These are phyloP conservation scores for Ophiostoma novo-ulmi DNA, from an alignment of 2,329 filamentous ascomycete genomes.

Conservation along the genomic window DNA sequence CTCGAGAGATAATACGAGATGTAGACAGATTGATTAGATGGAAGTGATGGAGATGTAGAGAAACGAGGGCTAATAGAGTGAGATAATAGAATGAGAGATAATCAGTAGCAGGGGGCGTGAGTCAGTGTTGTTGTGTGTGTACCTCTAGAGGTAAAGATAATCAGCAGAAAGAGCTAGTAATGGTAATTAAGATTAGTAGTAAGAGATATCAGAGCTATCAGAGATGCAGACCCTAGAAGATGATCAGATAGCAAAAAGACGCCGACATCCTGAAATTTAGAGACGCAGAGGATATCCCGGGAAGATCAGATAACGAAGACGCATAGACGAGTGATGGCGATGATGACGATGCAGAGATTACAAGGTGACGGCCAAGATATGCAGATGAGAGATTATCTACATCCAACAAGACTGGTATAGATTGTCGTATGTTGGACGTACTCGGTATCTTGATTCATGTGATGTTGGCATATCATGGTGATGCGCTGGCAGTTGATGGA, in stretches of 20 bases:
- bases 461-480: neutral
- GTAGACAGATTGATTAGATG: constrained; percentile 9
- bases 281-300: neutral
- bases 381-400: neutral
- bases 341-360: neutral
- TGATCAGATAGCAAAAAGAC: neutral
- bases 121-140: neutral
- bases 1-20: neutral
- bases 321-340: neutral
- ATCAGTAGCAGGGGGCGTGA: constrained; percentile 1
- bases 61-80: constrained; percentile 3
- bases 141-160: neutral
- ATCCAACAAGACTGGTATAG: neutral
- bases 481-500: neutral
- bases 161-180: constrained; percentile 4
- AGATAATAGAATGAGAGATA: constrained; percentile 5
- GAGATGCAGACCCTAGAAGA: neutral
- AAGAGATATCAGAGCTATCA: constrained; percentile 9
- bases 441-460: neutral
- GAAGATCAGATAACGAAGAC: neutral
- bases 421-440: neutral
- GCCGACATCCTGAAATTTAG: neutral
- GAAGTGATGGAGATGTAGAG: constrained; percentile 1
- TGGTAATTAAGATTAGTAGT: neutral
- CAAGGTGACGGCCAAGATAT: constrained; percentile 1